Percentiles rank a stretch among this genome's conserved stretches.
Evolutionary conservation across 2,329 filamentous ascomycete genomes (phyloP).

Genomic region (Aspergillus hortae): DNA sequence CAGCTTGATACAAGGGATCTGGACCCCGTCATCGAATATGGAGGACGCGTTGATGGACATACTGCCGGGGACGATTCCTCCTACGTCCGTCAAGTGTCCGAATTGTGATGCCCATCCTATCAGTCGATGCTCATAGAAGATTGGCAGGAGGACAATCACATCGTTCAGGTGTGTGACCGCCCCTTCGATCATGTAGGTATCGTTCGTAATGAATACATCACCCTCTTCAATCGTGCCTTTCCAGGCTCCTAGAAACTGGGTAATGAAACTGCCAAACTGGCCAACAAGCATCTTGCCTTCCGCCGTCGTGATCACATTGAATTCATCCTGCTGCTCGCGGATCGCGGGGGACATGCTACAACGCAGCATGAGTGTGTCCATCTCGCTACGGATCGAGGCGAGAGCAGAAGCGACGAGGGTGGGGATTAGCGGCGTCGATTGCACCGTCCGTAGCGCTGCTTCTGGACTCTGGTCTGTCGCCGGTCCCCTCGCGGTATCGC

Average conservation of each 20-base stretch:
- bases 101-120: constrained; percentile 52
- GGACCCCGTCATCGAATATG: constrained; percentile 49
- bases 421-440: constrained; percentile 38
- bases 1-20: constrained; percentile 49
- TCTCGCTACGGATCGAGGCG: constrained; percentile 46
- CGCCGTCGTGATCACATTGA: constrained; percentile 51
- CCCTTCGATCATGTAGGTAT: constrained; percentile 48
- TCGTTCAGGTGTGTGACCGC: constrained; percentile 51
- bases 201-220: constrained; percentile 51
- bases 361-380: constrained; percentile 51
- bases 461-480: no score
- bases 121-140: constrained; percentile 43
- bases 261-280: constrained; percentile 51
- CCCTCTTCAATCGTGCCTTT: constrained; percentile 48
- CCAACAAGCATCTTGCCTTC: constrained; percentile 49
- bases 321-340: constrained; percentile 51
- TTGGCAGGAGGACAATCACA: constrained; percentile 49
- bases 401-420: constrained; percentile 46
- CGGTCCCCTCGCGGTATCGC: constrained; percentile 12
- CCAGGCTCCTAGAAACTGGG: constrained; percentile 46
- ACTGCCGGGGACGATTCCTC: constrained; percentile 48
- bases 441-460: no score
- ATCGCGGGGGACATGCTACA: constrained; percentile 52
- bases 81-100: constrained; percentile 47
- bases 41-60: constrained; percentile 50